Evolutionary conservation across 352 stramenopile genomes (phyloP), one percentile per base, ranked within the genome.

Genomic region (Globisporangium emineosum): DNA sequence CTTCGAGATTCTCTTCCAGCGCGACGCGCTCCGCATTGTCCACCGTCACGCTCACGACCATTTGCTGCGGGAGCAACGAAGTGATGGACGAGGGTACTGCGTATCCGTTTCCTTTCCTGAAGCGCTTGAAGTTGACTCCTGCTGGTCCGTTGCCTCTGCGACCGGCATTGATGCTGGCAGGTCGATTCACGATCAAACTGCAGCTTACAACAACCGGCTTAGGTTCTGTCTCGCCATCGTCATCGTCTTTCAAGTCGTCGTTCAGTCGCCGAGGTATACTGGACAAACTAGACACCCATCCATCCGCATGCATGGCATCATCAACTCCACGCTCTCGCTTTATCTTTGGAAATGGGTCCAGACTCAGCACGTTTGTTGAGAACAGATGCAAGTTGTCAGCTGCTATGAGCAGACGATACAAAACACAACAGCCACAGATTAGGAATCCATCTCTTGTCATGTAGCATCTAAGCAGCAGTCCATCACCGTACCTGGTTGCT

Each of bases 81-180:
- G 73, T 66, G 10, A 72, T 43, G 35, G 23, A 75, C 5, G 78
- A 82, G 3, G 61, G 69, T 8, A 69, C 72, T n/a, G 67, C 60
- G 29, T 72, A 79, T 9, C 72, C 72, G 32, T 90, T 91, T 21
- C 83, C 80, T 62, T 96, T 96, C 49, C 84, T 89, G 66, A 96
- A 96, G 9, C 82, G 81, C 72, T 96, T 96, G 64, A 88, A 94
- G 43, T 96, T 93, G 45, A 75, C 57, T 12, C 64, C 53, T n/a
- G 65, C 50, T 37, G 33, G 12, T 12, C 17, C 40, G 19, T 47
- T 53, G 54, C 25, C n/a, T 57, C 10, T 33, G 45, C 12, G 27
- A 12, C 33, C 40, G 50, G 59, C 45, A 35, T 49, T 51, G 29
- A n/a, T 32, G 51, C 35, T 25, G 13, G 27, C 53, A 29, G 49